Base-by-base conservation (phyloP, 2,329 filamentous ascomycete genomes). In the Sporothrix variecibatus region DNA sequence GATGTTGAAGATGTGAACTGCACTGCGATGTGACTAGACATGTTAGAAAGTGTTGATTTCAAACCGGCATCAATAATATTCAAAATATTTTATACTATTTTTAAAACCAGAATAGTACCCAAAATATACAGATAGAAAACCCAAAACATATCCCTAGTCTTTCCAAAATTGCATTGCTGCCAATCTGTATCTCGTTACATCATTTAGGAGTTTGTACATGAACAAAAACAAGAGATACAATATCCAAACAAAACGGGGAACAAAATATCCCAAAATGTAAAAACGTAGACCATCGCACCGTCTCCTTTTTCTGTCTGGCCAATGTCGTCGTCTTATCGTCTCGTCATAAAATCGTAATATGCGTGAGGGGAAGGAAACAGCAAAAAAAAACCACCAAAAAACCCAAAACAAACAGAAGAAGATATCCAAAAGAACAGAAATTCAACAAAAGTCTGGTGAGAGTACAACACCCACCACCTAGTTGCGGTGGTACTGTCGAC, bases 401-500 rank as follows among this genome's bases (percentile, higher is more conserved):
- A 43, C 17, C 40, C 28, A 71, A 46, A 31, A 70, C 51, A 60
- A 7, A 12, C 8, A 34, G n/a, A 26, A 17, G 28, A 43, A 64
- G 1, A 15, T 23, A 26, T 20, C 8, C 20, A 56, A 68, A 38
- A 67, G 23, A 68, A 70, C 5, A 51, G 40, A 70, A n/a, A 51
- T 64, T n/a, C 12, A 34, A 40, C 7, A 73, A 20, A 20, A 4
- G 15, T 20, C 4, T 6, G 43, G 40, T 5, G 56, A 65, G 12
- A n/a, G 20, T 28, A n/a, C 7, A 15, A 20, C 17, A 58, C 12
- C 6, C 1, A 9, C n/a, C 20, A 26, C 56, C 20, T 34, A 76
- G 2, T 74, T 49, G 15, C 51, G 74, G 72, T 75, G 73, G 71
- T 76, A 73, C 26, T 73, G 74, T 43, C 73, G 60, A 43, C 65